Conservation (phyloP, 2,329 filamentous ascomycete species). For the Aureobasidium sp. region DNA sequence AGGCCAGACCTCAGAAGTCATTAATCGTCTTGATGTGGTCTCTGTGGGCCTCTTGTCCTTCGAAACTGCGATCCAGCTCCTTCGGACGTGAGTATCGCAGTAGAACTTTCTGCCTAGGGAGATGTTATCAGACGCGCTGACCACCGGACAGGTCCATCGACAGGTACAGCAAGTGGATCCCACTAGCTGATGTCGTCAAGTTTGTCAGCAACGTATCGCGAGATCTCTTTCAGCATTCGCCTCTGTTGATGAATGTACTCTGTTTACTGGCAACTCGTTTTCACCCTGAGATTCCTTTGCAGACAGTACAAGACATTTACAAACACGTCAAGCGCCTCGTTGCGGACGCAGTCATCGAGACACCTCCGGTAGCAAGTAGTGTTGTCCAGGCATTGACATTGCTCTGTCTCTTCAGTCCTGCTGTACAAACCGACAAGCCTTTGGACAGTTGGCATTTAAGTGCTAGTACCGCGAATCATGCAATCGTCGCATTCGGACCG, state of each 20-base stretch:
- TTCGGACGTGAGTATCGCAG: not conserved
- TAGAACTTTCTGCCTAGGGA: not conserved
- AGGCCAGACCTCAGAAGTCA: not conserved
- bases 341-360: constrained; percentile 7
- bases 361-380: not conserved
- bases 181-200: not conserved
- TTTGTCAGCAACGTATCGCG: not conserved
- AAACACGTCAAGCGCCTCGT: not conserved
- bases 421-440: constrained; percentile 4
- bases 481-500: constrained; percentile 3
- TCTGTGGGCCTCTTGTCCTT: not conserved
- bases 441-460: constrained; percentile 13
- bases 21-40: not conserved
- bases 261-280: constrained; percentile 11
- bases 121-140: not conserved
- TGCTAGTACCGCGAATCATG: constrained; percentile 5
- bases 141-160: not conserved
- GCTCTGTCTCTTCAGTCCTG: constrained; percentile 2
- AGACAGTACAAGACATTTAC: constrained; percentile 1
- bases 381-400: not conserved
- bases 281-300: not conserved
- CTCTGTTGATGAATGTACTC: not conserved
- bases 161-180: constrained; percentile 3
- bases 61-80: not conserved
- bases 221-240: not conserved